Conservation (phyloP, 2,329 filamentous ascomycete genomes). For the Didymella keratinophila region DNA sequence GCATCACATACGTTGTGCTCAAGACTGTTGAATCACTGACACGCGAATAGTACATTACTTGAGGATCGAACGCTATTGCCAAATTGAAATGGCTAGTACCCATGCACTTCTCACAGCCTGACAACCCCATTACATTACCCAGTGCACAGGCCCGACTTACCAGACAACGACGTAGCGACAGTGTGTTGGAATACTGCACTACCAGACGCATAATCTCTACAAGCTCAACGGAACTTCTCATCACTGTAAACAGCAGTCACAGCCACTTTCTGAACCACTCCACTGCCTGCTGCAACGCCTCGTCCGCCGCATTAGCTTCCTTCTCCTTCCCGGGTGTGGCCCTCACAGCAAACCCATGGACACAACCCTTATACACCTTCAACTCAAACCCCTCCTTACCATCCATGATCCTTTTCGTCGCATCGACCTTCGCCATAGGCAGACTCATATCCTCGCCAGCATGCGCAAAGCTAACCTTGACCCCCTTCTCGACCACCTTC, state of each 20-base stretch:
- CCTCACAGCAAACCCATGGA: conserved; percentile 39
- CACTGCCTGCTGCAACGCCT: conserved; percentile 34
- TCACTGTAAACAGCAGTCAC: conserved; percentile 15
- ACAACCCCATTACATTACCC: neutral
- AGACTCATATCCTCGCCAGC: conserved; percentile 30
- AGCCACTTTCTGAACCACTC: conserved; percentile 38
- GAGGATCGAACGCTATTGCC: neutral
- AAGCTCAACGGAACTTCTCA: neutral
- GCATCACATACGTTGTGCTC: no score
- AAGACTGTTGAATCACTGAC: no score
- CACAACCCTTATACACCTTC: conserved; percentile 28
- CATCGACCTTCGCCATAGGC: conserved; percentile 19
- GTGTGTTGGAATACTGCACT: no score
- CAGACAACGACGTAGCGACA: no score
- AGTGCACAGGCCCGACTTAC: no score
- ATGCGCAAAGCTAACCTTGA: conserved; percentile 24
- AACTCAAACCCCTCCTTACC: conserved; percentile 30
- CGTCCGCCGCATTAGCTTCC: conserved; percentile 31
- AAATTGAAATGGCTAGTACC: neutral
- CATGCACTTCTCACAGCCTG: neutral
- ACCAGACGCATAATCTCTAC: no score
- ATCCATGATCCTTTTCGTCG: conserved; percentile 26
- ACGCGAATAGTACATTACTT: no score
- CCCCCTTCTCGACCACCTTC: conserved; percentile 5
- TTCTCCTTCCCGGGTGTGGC: conserved; percentile 28